Evolutionary conservation across 148 eudicot genomes (phyloP).

Genomic region (Silene latifolia): DNA sequence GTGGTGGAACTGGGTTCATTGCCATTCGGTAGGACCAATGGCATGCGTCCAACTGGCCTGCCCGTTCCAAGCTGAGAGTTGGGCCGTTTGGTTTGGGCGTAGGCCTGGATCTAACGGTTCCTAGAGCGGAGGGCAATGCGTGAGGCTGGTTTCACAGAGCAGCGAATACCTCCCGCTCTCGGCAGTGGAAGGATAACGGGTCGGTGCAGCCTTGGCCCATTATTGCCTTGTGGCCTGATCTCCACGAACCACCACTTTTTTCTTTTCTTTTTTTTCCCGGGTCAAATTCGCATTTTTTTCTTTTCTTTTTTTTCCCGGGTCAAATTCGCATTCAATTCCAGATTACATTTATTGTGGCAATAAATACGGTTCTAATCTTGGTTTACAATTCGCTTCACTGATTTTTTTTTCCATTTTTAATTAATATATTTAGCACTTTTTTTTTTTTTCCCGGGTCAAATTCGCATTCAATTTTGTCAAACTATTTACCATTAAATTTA

Average conservation of each 20-base stretch:
- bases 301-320: too few species aligned
- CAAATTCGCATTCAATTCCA: too few species aligned
- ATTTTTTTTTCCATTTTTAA: too few species aligned
- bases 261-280: too few species aligned
- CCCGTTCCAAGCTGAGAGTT: constrained; percentile 7
- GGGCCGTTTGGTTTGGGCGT: not conserved
- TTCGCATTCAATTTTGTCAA: too few species aligned
- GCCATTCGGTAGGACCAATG: not conserved
- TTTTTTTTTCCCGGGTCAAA: too few species aligned
- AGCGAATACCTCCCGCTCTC: constrained; percentile 13
- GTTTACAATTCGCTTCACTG: too few species aligned
- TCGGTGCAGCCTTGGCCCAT: not conserved
- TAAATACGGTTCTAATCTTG: too few species aligned
- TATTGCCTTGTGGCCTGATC: not conserved
- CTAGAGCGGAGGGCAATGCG: constrained; percentile 10
- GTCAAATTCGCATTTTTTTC: too few species aligned
- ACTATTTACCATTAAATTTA: too few species aligned
- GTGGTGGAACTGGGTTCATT: not conserved
- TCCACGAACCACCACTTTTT: constrained; percentile 1
- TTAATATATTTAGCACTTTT: too few species aligned
- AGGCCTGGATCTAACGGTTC: not conserved
- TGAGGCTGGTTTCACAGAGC: constrained; percentile 24
- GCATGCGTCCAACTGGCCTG: not conserved
- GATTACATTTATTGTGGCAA: too few species aligned
- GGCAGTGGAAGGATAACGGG: constrained; percentile 16